Percentiles rank a stretch among this genome's conserved stretches.
phyloP scores from a whole-genome alignment of 345 rosid genomes.

The Hypericum perforatum region DNA sequence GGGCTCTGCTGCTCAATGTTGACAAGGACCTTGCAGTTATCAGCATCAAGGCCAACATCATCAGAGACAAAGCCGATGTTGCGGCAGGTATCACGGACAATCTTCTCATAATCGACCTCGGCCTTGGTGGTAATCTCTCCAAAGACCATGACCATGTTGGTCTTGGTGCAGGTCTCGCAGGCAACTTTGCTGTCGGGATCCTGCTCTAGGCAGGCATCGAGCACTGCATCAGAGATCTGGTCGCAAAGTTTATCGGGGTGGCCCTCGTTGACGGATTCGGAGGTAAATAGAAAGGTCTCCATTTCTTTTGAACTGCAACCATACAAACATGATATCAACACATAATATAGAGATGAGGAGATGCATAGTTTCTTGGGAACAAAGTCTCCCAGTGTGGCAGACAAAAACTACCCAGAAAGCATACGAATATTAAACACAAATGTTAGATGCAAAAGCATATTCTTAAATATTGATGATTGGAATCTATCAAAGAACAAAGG shows the following conservation, averaged over 20 bases:
- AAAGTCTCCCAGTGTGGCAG: no score
- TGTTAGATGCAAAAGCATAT: no score
- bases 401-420: no score
- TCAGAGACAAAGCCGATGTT: slow-evolving; percentile 24
- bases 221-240: slow-evolving; percentile 43
- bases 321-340: slow-evolving; percentile 19
- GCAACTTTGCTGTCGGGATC: slow-evolving; percentile 45
- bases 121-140: slow-evolving; percentile 34
- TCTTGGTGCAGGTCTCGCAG: slow-evolving; percentile 40
- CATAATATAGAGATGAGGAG: not conserved
- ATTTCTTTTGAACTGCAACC: slow-evolving; percentile 16
- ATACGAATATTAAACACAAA: no score
- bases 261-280: slow-evolving; percentile 46
- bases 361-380: no score
- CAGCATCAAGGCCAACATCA: slow-evolving; percentile 29
- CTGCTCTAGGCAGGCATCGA: slow-evolving; percentile 39
- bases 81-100: slow-evolving; percentile 28
- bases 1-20: slow-evolving; percentile 33
- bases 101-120: slow-evolving; percentile 29
- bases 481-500: no score
- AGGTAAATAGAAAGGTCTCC: slow-evolving; percentile 43
- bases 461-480: no score
- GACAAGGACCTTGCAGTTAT: slow-evolving; percentile 30
- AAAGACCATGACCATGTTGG: slow-evolving; percentile 37
- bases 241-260: slow-evolving; percentile 45